Conservation (phyloP, 768 basidiomycete genomes). For the Trametes cingulata region DNA sequence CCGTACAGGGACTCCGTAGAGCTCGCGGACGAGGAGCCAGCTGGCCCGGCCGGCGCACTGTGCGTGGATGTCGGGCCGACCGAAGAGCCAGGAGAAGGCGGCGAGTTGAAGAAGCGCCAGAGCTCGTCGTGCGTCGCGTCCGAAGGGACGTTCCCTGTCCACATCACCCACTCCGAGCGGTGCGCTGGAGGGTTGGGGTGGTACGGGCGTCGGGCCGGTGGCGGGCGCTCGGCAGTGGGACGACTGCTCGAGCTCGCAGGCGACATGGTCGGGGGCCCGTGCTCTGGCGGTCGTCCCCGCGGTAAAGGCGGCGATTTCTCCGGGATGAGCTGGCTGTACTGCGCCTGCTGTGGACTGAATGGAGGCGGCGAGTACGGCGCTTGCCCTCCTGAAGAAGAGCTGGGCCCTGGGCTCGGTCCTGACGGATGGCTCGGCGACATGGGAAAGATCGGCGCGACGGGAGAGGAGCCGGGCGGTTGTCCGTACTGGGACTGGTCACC, state of each 20-base stretch:
- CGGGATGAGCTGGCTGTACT: background rate
- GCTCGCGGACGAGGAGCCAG: background rate
- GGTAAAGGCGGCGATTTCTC: conserved; percentile 8
- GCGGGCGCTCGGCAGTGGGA: conserved; percentile 5
- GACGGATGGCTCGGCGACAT: conserved; percentile 16
- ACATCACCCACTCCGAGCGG: conserved; percentile 93
- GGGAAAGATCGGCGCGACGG: conserved; percentile 10
- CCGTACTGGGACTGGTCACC: conserved; percentile 17
- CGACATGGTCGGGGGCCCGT: conserved; percentile 10
- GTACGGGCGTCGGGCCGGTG: conserved; percentile 50
- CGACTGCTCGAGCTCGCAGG: conserved; percentile 14
- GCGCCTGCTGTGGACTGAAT: background rate
- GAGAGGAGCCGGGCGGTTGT: conserved; percentile 12
- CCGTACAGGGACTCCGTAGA: conserved; percentile 29
- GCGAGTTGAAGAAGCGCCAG: conserved; percentile 75
- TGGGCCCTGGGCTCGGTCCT: conserved; percentile 9
- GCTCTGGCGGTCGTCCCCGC: conserved; percentile 20
- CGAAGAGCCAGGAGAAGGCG: conserved; percentile 21
- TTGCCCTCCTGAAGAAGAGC: conserved; percentile 7
- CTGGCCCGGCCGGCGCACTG: conserved; percentile 18
- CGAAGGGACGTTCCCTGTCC: conserved; percentile 89
- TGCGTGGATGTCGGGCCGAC: conserved; percentile 14
- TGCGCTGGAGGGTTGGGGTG: conserved; percentile 73
- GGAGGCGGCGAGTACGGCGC: conserved; percentile 19
- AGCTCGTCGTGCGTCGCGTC: conserved; percentile 85